Evolutionary conservation across 139 green algal genomes (phyloP), one percentile per base, ranked within the genome.

Genomic region (Ettlia oleoabundans): DNA sequence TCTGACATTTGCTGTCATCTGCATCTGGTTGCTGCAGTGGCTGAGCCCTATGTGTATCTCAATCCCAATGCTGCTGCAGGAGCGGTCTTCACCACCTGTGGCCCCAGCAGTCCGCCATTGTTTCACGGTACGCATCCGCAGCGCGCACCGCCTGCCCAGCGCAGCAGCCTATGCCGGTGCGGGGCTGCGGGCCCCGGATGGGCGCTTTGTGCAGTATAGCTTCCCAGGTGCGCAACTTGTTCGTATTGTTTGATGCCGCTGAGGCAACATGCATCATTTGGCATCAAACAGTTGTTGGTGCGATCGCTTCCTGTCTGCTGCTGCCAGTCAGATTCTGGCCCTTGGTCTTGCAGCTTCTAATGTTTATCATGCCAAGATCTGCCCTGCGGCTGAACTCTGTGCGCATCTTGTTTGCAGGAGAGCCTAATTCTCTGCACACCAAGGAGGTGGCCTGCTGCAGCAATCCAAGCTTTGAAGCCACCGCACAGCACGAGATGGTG

Each of bases 211-310:
- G 73, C 51, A 52, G 24, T 80, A 80, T 53, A 80, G 52, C 73
- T 80, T 80, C 73, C 73, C 73, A 80, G 73, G 73, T 67, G 8
- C 28, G 35, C n/a, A n/a, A n/a, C n/a, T n/a, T n/a, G n/a, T n/a
- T n/a, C n/a, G n/a, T n/a, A n/a, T n/a, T n/a, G n/a, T n/a, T n/a
- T n/a, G n/a, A n/a, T n/a, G n/a, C n/a, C n/a, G n/a, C n/a, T n/a
- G n/a, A n/a, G n/a, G n/a, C n/a, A n/a, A n/a, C n/a, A n/a, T n/a
- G n/a, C n/a, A n/a, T n/a, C n/a, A n/a, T n/a, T n/a, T n/a, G n/a
- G n/a, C n/a, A n/a, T n/a, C n/a, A n/a, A n/a, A n/a, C n/a, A n/a
- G n/a, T n/a, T n/a, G n/a, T n/a, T n/a, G n/a, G n/a, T n/a, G n/a
- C n/a, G n/a, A n/a, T n/a, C n/a, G n/a, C n/a, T n/a, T n/a, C n/a